These are phyloP conservation scores for Cubamyces lactineus DNA, from an alignment of 768 basidiomycete species.

Conservation along the genomic window DNA sequence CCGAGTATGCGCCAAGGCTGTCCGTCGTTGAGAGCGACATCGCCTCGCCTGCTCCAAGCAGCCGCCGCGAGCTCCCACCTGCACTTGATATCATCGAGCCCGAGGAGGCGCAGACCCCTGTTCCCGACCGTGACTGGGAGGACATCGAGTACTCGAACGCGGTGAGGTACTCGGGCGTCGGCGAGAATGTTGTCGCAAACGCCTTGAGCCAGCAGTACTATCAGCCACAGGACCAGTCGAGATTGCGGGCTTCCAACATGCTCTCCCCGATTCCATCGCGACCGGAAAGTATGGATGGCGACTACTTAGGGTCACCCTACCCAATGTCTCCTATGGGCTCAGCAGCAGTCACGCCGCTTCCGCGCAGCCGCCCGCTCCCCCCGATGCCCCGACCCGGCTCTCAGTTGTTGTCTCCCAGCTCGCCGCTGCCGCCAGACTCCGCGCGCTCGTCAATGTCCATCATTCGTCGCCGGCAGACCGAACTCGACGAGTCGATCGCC, in stretches of 20 bases:
- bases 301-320: slow-evolving; percentile 7
- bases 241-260: background rate
- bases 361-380: slow-evolving; percentile 22
- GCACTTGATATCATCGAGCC: slow-evolving; percentile 10
- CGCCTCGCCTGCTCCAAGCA: slow-evolving; percentile 2
- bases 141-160: slow-evolving; percentile 26
- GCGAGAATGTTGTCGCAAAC: slow-evolving; percentile 17
- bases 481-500: slow-evolving; percentile 67
- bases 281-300: slow-evolving; percentile 3
- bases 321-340: slow-evolving; percentile 21
- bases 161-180: slow-evolving; percentile 14
- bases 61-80: background rate
- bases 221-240: background rate
- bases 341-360: slow-evolving; percentile 16
- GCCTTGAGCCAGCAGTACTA: slow-evolving; percentile 16
- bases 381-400: slow-evolving; percentile 13
- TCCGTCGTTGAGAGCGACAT: background rate
- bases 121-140: slow-evolving; percentile 13
- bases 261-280: slow-evolving; percentile 9
- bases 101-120: slow-evolving; percentile 1
- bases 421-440: slow-evolving; percentile 22
- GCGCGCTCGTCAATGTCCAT: slow-evolving; percentile 37
- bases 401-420: slow-evolving; percentile 4
- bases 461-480: slow-evolving; percentile 61
- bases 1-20: background rate